Percentiles rank a stretch among this genome's conserved stretches.
Evolutionary conservation across 139 green algal genomes (phyloP).

Genomic region (Spirogloea muscicola): DNA sequence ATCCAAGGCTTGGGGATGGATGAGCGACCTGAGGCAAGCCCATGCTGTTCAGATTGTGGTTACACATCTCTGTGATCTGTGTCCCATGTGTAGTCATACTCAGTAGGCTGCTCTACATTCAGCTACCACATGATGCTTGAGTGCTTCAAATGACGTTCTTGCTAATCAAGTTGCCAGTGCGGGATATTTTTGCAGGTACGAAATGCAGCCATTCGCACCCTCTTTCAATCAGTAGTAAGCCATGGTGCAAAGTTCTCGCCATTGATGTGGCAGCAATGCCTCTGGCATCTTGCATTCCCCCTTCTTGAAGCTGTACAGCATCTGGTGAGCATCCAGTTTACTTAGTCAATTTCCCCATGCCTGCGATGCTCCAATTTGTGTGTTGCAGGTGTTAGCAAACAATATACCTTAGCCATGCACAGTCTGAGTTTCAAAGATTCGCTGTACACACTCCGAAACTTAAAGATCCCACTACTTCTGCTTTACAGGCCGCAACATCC

Average conservation of each 20-base stretch:
- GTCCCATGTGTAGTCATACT: too few relatives aligned
- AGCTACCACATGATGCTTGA: too few relatives aligned
- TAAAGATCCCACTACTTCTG: background rate
- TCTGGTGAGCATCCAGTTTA: slow-evolving; percentile 52
- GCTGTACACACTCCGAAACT: background rate
- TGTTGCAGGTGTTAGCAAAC: too few relatives aligned
- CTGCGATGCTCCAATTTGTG: too few relatives aligned
- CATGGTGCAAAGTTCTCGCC: slow-evolving; percentile 62
- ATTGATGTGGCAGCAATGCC: slow-evolving; percentile 61
- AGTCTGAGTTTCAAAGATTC: too few relatives aligned
- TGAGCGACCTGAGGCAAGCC: slow-evolving; percentile 54
- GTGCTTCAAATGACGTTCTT: too few relatives aligned
- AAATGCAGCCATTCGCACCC: slow-evolving; percentile 76
- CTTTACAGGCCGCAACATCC: slow-evolving; percentile 34
- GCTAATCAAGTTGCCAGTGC: too few relatives aligned
- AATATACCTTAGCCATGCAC: too few relatives aligned
- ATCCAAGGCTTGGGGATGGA: slow-evolving; percentile 46
- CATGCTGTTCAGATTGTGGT: background rate
- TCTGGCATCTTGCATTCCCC: slow-evolving; percentile 79
- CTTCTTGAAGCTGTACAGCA: slow-evolving; percentile 67
- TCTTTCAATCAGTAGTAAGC: slow-evolving; percentile 74
- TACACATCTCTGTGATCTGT: too few relatives aligned
- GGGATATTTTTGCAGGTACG: too few relatives aligned
- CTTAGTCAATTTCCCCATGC: too few relatives aligned
- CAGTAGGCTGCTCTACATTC: too few relatives aligned